Base-by-base conservation (phyloP, 768 basidiomycete species). In the Cubamyces lactineus region DNA sequence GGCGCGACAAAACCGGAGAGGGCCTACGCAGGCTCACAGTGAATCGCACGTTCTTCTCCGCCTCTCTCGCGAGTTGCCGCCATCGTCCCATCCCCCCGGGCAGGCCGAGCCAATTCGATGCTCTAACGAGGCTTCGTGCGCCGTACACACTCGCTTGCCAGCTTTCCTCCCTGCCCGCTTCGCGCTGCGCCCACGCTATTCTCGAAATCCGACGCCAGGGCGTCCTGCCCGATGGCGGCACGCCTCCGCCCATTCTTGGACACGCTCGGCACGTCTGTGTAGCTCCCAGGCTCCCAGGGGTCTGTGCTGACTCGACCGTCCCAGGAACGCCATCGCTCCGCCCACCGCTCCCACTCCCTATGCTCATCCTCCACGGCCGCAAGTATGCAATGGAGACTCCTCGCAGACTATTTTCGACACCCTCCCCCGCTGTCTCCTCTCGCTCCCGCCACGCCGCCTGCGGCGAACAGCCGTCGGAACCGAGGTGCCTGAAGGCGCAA, bases 81-180 rank as follows among this genome's bases (percentile, higher is more conserved):
- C 23, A 3, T 39, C 21, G 1, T 53, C 38, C 62, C 62, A 53
- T 28, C 16, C 28, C 12, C 39, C 53, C 53, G 62, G 62, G 57
- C 57, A 59, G 21, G 46, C 57, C 62, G 57, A 49, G 39, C 57
- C 57, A 38, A 59, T 50, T 42, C 49, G 23, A 58, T 59, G 28
- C 56, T 56, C 53, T 24, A 50, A 46, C 62, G 40, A 50, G 62
- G 62, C 55, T 59, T 57, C 56, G 26, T 63, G 45, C 51, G 59
- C 57, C 47, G 28, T 30, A 42, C 62, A 34, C 34, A 34, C 50
- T 34, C 28, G n/a, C 56, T 23, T 53, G 28, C 53, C 48, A 52
- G 13, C 34, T 52, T 34, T 34, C 6, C 34, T 34, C 5, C 34
- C 26, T 48, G 38, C 57, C 21, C 16, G 21, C 49, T 53, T 45